phyloP scores from a whole-genome alignment of 129 eudicot genomes.

The Deinandra increscens region DNA sequence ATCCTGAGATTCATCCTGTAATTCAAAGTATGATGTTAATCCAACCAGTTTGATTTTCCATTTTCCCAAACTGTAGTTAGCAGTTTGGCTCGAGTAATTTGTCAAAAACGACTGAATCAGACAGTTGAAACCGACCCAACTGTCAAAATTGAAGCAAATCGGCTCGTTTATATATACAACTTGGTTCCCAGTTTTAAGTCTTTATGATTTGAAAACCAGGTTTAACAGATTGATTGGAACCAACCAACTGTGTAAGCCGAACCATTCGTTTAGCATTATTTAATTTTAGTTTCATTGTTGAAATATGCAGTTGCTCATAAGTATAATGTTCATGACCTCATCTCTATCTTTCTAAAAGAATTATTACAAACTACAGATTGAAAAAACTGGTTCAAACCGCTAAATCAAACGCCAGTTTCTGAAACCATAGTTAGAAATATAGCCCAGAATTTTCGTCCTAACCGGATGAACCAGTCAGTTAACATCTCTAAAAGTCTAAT shows the following conservation, averaged over 20 bases:
- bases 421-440: background rate
- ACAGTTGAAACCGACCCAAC: background rate
- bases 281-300: background rate
- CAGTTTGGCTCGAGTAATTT: background rate
- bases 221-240: background rate
- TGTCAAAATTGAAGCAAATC: background rate
- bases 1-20: constrained; percentile 74
- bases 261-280: background rate
- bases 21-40: too few species aligned
- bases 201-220: background rate
- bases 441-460: background rate
- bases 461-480: background rate
- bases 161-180: background rate
- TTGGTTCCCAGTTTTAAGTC: background rate
- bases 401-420: background rate
- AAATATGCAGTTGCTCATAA: background rate
- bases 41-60: background rate
- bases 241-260: background rate
- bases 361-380: background rate
- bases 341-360: background rate
- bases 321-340: background rate
- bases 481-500: background rate
- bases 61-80: background rate
- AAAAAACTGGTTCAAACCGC: background rate
- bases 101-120: background rate